Evolutionary conservation across 306 rosid species (phyloP).

Genomic region (Pyrus pyrifolia): DNA sequence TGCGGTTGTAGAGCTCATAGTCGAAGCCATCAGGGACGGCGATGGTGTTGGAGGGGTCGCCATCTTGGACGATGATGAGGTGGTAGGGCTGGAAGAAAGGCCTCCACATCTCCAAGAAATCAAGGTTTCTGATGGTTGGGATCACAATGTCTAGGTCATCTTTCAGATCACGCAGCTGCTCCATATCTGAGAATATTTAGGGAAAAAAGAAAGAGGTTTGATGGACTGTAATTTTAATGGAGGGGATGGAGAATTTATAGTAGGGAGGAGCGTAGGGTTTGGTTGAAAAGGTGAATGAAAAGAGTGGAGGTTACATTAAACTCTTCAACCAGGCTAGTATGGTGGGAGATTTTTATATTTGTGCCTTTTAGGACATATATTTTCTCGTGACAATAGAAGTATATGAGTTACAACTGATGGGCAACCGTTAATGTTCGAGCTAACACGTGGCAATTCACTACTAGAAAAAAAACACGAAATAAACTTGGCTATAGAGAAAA

Average conservation of each 20-base stretch:
- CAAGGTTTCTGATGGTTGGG: conserved; percentile 19
- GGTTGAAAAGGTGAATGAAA: not conserved
- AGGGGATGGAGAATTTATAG: not conserved
- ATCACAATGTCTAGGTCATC: conserved; percentile 22
- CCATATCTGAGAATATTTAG: not conserved
- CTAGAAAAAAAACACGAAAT: no score
- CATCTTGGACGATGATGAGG: conserved; percentile 20
- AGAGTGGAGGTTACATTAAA: not conserved
- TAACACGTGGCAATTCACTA: no score
- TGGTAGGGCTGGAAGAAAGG: conserved; percentile 19
- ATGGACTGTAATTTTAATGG: not conserved
- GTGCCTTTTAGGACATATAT: not conserved
- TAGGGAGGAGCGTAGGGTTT: conserved; percentile 1
- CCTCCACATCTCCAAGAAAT: conserved; percentile 24
- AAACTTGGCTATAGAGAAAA: no score
- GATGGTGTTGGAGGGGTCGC: conserved; percentile 18
- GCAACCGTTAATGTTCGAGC: not conserved
- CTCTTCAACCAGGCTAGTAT: not conserved
- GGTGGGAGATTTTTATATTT: not conserved
- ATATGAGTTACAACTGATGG: not conserved
- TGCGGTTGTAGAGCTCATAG: conserved; percentile 38
- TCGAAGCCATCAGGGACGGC: conserved; percentile 35
- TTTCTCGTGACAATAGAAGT: not conserved
- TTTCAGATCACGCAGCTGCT: not conserved
- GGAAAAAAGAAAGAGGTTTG: not conserved